A percentile compares a stretch with the other conserved stretches of the same genome.
Evolutionary conservation across 176 grass and related monocot species (phyloP).

Genomic region (Triticum urartu): DNA sequence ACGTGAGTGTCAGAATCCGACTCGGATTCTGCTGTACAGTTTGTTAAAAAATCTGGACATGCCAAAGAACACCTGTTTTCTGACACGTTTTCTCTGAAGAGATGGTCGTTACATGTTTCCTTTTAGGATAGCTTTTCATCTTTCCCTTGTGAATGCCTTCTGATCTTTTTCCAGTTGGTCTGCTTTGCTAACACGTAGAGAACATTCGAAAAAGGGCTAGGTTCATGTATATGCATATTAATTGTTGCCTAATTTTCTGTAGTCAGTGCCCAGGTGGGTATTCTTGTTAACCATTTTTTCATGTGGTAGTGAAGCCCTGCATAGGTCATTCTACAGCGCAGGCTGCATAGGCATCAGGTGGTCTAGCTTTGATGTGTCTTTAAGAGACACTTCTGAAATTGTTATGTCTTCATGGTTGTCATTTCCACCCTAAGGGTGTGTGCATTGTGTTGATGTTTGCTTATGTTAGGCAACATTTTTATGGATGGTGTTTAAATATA

Average conservation of each 20-base stretch:
- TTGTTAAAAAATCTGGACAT: neutral
- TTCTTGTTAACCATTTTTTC: neutral
- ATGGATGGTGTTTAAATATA: neutral
- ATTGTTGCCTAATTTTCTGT: neutral
- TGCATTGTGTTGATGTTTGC: neutral
- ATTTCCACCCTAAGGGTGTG: neutral
- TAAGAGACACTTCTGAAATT: slow-evolving; percentile 5
- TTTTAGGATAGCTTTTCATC: neutral
- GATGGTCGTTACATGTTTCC: slow-evolving; percentile 4
- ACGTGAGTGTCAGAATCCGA: neutral
- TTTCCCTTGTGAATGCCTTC: neutral
- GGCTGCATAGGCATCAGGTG: neutral
- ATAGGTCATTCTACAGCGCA: neutral
- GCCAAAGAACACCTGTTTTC: neutral
- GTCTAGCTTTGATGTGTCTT: slow-evolving; percentile 6
- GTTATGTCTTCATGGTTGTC: neutral
- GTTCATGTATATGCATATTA: neutral
- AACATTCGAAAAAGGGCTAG: neutral
- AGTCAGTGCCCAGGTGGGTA: neutral
- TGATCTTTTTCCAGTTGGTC: neutral
- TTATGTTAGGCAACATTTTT: neutral
- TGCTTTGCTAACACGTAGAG: neutral
- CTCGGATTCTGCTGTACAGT: neutral
- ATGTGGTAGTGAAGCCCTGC: neutral
- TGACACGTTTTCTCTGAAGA: neutral